phyloP scores from a whole-genome alignment of 1,284 basidiomycete genomes.

The Ustilago xerochloae region DNA sequence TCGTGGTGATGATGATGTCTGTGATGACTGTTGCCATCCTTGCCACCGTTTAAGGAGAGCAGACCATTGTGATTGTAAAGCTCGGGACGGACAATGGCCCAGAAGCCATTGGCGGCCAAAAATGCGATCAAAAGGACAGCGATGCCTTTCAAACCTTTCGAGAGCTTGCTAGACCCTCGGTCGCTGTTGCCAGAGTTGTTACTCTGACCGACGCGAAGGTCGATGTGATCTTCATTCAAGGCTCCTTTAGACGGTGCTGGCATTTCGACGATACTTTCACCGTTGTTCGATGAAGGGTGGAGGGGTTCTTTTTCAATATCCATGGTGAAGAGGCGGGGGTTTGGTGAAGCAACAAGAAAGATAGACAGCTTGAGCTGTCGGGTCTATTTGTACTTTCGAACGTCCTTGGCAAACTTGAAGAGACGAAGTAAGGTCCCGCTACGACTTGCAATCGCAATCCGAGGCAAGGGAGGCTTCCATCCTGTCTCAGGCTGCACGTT shows the following conservation, averaged over 20 bases:
- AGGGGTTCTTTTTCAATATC: constrained; percentile 25
- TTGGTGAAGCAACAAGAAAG: not conserved
- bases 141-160: constrained; percentile 23
- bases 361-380: not conserved
- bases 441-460: no score
- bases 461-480: no score
- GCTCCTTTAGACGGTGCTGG: constrained; percentile 5
- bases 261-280: constrained; percentile 3
- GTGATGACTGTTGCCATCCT: not conserved
- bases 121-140: constrained; percentile 25
- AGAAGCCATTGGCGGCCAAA: constrained; percentile 32
- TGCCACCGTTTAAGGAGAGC: not conserved
- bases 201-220: constrained; percentile 23
- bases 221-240: constrained; percentile 27
- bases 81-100: constrained; percentile 36
- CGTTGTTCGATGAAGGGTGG: not conserved
- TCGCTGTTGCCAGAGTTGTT: not conserved
- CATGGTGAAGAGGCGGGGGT: constrained; percentile 1
- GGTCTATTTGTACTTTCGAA: not conserved
- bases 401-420: no score
- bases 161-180: constrained; percentile 3
- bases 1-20: constrained; percentile 13
- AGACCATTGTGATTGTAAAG: constrained; percentile 22
- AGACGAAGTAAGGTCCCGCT: no score
- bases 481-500: no score